Conservation (phyloP, 495 filamentous ascomycete species). For the Cudoniella acicularis region DNA sequence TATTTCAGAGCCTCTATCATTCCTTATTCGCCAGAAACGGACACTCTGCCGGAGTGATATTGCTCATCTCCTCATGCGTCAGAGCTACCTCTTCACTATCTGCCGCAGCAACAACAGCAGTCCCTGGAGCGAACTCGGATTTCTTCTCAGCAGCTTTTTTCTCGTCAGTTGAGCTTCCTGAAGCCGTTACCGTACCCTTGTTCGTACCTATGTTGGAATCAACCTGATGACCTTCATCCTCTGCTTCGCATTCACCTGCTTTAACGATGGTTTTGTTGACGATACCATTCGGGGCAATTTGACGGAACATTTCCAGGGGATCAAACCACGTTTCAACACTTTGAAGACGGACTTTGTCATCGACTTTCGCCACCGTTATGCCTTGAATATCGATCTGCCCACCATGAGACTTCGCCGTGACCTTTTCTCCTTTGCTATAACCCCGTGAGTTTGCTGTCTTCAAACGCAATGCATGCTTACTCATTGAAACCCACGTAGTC, state of each 20-base stretch:
- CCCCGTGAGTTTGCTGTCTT: background rate
- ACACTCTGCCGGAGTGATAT: slow-evolving; percentile 22
- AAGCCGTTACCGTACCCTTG: background rate
- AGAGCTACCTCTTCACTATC: slow-evolving; percentile 20
- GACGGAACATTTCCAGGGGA: slow-evolving; percentile 62
- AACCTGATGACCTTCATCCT: background rate
- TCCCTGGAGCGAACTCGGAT: slow-evolving; percentile 2
- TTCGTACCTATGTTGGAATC: background rate
- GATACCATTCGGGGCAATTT: slow-evolving; percentile 46
- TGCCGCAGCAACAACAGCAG: slow-evolving; percentile 23
- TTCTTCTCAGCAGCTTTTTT: slow-evolving; percentile 1
- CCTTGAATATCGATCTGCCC: slow-evolving; percentile 44
- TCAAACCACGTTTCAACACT: slow-evolving; percentile 61
- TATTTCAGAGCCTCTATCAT: background rate
- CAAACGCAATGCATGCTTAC: slow-evolving; percentile 32
- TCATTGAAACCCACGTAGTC: slow-evolving; percentile 60
- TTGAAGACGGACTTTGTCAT: slow-evolving; percentile 53
- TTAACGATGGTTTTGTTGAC: slow-evolving; percentile 20
- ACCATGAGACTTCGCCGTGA: slow-evolving; percentile 52
- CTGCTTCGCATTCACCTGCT: background rate
- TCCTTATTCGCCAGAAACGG: slow-evolving; percentile 30
- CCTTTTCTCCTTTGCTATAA: slow-evolving; percentile 54
- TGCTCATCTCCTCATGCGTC: slow-evolving; percentile 35
- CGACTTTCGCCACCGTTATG: slow-evolving; percentile 54
- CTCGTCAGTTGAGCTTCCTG: slow-evolving; percentile 1